Base-by-base conservation (phyloP, 176 grass and related monocot species). In the Oryza officinalis region DNA sequence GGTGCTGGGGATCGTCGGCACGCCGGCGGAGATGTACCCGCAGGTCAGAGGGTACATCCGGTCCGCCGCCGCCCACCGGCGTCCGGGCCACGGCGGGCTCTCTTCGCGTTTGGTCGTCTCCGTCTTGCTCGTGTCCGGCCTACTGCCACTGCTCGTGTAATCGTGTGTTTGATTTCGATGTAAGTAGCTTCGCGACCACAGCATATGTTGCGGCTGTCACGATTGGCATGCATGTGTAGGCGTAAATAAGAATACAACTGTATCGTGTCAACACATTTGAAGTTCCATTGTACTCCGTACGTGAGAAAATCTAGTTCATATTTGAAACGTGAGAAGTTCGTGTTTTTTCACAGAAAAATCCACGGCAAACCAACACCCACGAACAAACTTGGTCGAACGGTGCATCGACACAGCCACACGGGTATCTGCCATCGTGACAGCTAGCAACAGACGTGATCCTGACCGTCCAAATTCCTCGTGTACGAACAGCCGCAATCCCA, bases 21-120 rank as follows among this genome's bases (percentile, higher is more conserved):
- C 71, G 81, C 71, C 71, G 4, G 67, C 1, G 60, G 74, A 82
- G 60, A 27, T 90, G 74, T 90, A 90, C 80, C 88, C 84, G n/a
- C 88, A 38, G 5, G 82, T 80, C 75, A 77, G 0, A 3, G 7
- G 4, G 68, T 79, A 44, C 83, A 71, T 72, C 63, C 82, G 63
- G 80, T 86, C 88, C 45, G 52, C 35, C 67, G 64, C 35, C 26
- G 79, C 79, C 18, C 74, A 1, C 74, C 67, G 71, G 30, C 80
- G 32, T 3, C 40, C 31, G 12, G 10, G 47, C 11, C 9, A 9
- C 46, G 45, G 45, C 46, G 45, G 45, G 13, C 33, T 63, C 18
- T 5, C 63, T 5, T 22, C 22, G 57, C 2, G 57, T 5, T 0
- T 46, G 27, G 5, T 72, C 5, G 20, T 82, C 27, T 67, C 74